Base-by-base conservation (phyloP, 345 rosid species). In the Camelina laxa region DNA sequence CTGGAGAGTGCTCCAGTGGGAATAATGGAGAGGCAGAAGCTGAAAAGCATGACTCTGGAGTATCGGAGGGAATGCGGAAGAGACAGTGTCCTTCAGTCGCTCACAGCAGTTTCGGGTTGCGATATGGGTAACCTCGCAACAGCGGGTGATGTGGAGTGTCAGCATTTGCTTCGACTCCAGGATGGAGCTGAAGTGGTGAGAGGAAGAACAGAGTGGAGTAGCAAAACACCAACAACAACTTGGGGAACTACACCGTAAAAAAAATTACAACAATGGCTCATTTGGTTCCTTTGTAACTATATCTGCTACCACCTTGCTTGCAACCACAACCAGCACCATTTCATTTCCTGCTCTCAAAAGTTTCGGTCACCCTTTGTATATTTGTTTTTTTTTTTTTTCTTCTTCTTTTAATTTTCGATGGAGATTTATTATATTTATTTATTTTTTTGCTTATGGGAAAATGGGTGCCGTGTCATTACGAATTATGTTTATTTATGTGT, bases 1-100 rank as follows among this genome's bases (percentile, higher is more conserved):
- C 91, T 96, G 17, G 99, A 96, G 95, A 87, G 99, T 82, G 93
- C 98, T 83, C 99, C 99, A 0, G 85, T 70, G 69, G 76, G 84
- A 55, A 83, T 96, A 62, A 82, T 92, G 83, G 99, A 96, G 96
- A 83, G 75, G 39, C 92, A 87, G 60, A 88, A 89, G 84, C 98
- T 96, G 48, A 80, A 85, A 9, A 70, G 90, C 78, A 73, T 96
- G 81, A 88, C 96, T 10, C 74, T 96, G 72, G 99, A 96, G 84
- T 96, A 96, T 44, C 80, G 97, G 74, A 89, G 97, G 86, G 99
- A 96, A 80, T 96, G 99, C 15, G 98, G 96, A 21, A 89, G 73
- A 82, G 97, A 92, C 87, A 87, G 89, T 19, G 89, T 91, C 68
- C 91, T 96, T 75, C 93, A 91, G 88, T 96, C 99, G 24, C 85